Percentiles rank a stretch among this genome's conserved stretches.
These are phyloP conservation scores for Aspergillus olivimuriae DNA, from an alignment of 495 filamentous ascomycete genomes.

Conservation along the genomic window DNA sequence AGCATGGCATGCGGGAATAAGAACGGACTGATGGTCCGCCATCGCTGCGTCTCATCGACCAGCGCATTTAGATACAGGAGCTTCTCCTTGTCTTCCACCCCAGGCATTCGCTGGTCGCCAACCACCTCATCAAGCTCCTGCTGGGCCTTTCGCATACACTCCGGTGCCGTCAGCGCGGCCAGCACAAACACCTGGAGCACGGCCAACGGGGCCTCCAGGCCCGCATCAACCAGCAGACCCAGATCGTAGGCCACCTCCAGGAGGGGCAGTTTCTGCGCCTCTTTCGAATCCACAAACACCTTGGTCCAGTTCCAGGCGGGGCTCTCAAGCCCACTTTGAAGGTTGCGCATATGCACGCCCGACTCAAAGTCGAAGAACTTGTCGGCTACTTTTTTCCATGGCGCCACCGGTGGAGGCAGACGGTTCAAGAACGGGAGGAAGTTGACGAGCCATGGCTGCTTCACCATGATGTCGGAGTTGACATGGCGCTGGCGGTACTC, in stretches of 20 bases:
- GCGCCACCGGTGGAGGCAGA: not conserved
- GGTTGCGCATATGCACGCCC: not conserved
- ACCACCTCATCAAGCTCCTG: constrained; percentile 26
- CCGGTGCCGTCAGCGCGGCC: constrained; percentile 18
- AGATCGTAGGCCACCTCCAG: constrained; percentile 26
- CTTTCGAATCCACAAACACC: not conserved
- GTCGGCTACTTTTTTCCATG: not conserved
- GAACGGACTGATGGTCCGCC: constrained; percentile 51
- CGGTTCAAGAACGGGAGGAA: not conserved
- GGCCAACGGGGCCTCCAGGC: constrained; percentile 27
- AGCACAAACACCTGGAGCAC: constrained; percentile 24
- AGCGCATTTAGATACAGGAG: constrained; percentile 47
- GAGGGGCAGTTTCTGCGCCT: not conserved
- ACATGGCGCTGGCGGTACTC: not conserved
- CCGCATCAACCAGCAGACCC: constrained; percentile 31
- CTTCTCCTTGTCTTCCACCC: constrained; percentile 39
- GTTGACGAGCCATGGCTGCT: not conserved
- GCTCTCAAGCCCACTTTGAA: not conserved
- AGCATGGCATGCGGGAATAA: constrained; percentile 49
- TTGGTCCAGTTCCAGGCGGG: not conserved
- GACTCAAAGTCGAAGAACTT: not conserved
- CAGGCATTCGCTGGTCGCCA: constrained; percentile 34
- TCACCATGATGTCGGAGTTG: not conserved
- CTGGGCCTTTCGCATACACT: constrained; percentile 12
- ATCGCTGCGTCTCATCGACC: constrained; percentile 56